These are phyloP conservation scores for Toxoplasma gondii DNA, from an alignment of 169 alveolate species.

Conservation along the genomic window DNA sequence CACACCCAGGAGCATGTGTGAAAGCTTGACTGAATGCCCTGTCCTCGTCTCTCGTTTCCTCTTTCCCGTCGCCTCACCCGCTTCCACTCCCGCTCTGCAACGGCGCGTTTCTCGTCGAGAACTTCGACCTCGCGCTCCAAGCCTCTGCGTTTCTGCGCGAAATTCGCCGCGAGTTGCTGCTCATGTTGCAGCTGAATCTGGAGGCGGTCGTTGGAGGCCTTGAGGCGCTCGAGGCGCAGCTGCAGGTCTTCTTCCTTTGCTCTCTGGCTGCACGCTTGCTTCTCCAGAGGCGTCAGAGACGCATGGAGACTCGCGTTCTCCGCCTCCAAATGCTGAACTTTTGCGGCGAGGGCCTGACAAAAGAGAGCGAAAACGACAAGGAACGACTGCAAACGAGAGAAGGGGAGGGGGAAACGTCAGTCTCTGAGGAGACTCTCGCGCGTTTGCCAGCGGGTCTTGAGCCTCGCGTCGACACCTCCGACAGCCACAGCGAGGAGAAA, in stretches of 20 bases:
- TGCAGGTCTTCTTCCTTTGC: conserved; percentile 27
- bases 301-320: conserved; percentile 21
- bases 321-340: not conserved
- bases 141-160: not conserved
- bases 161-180: conserved; percentile 45
- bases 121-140: conserved; percentile 36
- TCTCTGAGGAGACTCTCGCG: not conserved
- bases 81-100: conserved; percentile 14
- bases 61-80: not conserved
- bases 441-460: too few relatives aligned
- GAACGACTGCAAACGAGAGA: not conserved
- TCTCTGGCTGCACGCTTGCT: not conserved
- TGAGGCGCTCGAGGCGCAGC: conserved; percentile 29
- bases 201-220: not conserved
- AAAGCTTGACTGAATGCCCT: too few relatives aligned
- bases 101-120: not conserved
- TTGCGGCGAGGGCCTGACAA: not conserved
- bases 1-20: too few relatives aligned
- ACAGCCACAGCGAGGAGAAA: too few relatives aligned
- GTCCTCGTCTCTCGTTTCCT: not conserved
- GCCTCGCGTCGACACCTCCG: too few relatives aligned
- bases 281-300: not conserved
- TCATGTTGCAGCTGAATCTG: conserved; percentile 52
- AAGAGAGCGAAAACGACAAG: not conserved
- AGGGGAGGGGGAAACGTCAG: not conserved